Base-by-base conservation (phyloP, 2,329 filamentous ascomycete species). In the Calonectria pseudoreteaudii region DNA sequence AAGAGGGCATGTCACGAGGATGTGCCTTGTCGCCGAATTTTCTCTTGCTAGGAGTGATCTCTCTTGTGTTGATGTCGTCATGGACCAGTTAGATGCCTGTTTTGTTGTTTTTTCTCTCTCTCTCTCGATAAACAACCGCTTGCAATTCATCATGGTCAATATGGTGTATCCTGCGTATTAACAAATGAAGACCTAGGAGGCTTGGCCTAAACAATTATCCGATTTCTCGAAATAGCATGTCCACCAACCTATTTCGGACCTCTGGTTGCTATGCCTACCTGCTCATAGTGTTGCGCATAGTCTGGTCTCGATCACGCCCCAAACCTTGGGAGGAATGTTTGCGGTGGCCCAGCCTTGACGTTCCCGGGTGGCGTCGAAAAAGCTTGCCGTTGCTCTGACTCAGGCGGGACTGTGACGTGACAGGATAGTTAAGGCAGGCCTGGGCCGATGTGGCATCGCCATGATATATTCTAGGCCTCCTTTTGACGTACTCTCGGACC, bases 1-100 rank as follows among this genome's bases (percentile, higher is more conserved):
- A 83, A 53, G 77, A 80, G 56, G 86, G 85, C 0, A 80, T 76
- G 77, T 80, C 80, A 0, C 28, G n/a, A 6, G 72, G 73, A 2
- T 8, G 36, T 6, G 26, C 36, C 10, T 44, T 44, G 9, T 44
- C 71, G 6, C 49, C 66, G 4, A 58, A 31, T 34, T 20, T 11
- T 7, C 14, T 66, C 20, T 44, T 70, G 38, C 10, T 73, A n/a
- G 66, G 20, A 6, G 16, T 73, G 7, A 23, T 70, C 31, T 69
- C 58, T 26, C 6, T 69, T 3, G n/a, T 41, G 18, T 14, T 66
- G 41, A 52, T 70, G 14, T 41, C 16, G 41, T 4, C 20, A n/a
- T 10, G 20, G 23, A 47, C 10, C 0, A n/a, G 11, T 18, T 47
- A 47, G 20, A n/a, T 23, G 2, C 13, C n/a, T 47, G 18, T 23